Conservation (phyloP, 169 alveolate species). For the Toxoplasma gondii region DNA sequence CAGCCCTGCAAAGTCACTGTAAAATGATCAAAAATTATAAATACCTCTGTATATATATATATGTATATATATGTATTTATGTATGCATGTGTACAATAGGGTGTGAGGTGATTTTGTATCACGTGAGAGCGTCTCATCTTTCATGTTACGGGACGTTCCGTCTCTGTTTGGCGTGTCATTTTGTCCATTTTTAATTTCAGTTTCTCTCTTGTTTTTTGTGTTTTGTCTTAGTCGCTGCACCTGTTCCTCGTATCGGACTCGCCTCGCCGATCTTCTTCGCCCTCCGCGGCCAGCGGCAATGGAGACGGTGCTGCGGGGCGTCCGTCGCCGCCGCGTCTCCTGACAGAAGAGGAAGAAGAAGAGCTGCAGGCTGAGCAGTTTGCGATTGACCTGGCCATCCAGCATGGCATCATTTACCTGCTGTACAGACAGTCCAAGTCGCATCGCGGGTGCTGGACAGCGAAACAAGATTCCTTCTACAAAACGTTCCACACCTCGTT, state of each 20-base stretch:
- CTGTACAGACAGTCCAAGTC: slow-evolving; percentile 16
- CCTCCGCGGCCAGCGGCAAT: background rate
- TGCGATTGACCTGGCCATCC: slow-evolving; percentile 33
- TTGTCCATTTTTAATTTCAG: too few species aligned
- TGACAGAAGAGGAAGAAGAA: slow-evolving; percentile 29
- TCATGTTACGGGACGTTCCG: too few species aligned
- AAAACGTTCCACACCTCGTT: slow-evolving; percentile 51
- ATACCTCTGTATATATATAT: too few species aligned
- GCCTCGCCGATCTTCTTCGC: background rate
- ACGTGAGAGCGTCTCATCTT: too few species aligned
- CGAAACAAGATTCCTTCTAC: slow-evolving; percentile 31
- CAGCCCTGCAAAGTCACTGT: background rate
- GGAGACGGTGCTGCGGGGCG: background rate
- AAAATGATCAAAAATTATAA: background rate
- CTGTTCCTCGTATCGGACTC: background rate
- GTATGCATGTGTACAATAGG: background rate
- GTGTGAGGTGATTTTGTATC: background rate
- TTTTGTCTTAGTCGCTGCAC: background rate
- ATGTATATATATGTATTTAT: background rate
- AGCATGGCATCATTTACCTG: slow-evolving; percentile 43
- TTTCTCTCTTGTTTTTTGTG: too few species aligned
- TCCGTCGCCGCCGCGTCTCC: background rate
- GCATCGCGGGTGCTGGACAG: slow-evolving; percentile 43
- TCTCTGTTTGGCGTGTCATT: too few species aligned
- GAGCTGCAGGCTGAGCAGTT: slow-evolving; percentile 53